Conservation (phyloP, 495 filamentous ascomycete species). For the Echria macrotheca region DNA sequence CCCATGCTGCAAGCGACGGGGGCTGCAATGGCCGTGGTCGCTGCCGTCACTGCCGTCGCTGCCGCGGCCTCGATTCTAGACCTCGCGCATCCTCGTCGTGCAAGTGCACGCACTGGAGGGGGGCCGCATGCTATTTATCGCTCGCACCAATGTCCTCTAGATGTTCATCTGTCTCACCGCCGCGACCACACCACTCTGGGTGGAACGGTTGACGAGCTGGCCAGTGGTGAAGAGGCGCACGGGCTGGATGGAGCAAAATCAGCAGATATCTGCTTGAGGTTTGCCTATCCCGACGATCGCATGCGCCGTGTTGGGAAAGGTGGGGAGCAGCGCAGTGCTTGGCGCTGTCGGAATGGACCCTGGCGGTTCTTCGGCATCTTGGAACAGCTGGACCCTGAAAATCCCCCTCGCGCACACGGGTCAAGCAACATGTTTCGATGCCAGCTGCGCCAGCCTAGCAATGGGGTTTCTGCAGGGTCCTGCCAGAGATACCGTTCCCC, state of each 20-base stretch:
- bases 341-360: slow-evolving; percentile 2
- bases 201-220: too few species aligned
- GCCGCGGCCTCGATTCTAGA: too few species aligned
- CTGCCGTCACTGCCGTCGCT: too few species aligned
- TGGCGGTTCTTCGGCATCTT: slow-evolving; percentile 6
- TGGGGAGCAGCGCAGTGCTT: background rate
- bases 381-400: slow-evolving; percentile 12
- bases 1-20: background rate
- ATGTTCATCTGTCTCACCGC: too few species aligned
- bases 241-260: slow-evolving; percentile 1
- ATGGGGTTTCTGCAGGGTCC: slow-evolving; percentile 7
- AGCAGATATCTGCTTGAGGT: slow-evolving; percentile 4
- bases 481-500: background rate
- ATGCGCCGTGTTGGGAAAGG: slow-evolving; percentile 5
- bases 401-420: background rate
- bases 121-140: too few species aligned
- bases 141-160: too few species aligned
- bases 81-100: too few species aligned
- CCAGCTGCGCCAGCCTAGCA: background rate
- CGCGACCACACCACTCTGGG: background rate
- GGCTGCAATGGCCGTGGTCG: too few species aligned
- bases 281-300: slow-evolving; percentile 7
- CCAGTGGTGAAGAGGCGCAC: slow-evolving; percentile 6
- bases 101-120: too few species aligned
- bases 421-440: background rate